A percentile compares a stretch with the other conserved stretches of the same genome.
phyloP scores from a whole-genome alignment of 1,284 basidiomycete species.

The Apiotrichum laibachii region DNA sequence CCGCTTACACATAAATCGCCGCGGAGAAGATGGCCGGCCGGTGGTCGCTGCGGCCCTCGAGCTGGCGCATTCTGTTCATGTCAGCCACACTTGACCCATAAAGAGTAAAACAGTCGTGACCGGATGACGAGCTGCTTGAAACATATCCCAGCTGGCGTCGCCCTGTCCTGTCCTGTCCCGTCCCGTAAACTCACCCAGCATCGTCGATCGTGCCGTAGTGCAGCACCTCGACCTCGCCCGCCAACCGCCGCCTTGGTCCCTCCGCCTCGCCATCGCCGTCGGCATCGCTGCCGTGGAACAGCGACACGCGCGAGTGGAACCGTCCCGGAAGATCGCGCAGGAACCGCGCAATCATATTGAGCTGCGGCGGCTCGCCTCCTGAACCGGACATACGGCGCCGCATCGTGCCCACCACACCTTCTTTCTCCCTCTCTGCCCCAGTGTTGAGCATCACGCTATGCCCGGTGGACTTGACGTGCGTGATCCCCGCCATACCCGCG shows the following conservation, averaged over 20 bases:
- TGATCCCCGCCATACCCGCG: neutral
- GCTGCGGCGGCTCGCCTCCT: neutral
- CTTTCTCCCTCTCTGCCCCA: neutral
- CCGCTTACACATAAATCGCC: constrained; percentile 42
- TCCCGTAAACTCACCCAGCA: constrained; percentile 27
- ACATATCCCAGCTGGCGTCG: too few relatives aligned
- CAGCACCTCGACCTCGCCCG: constrained; percentile 49
- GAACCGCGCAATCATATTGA: constrained; percentile 30
- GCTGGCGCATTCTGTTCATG: constrained; percentile 37
- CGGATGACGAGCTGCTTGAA: too few relatives aligned
- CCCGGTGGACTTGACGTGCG: neutral
- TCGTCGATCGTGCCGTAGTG: constrained; percentile 52
- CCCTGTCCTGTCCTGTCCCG: too few relatives aligned
- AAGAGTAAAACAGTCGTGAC: too few relatives aligned
- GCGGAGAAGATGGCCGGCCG: constrained; percentile 50
- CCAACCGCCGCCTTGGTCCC: constrained; percentile 22
- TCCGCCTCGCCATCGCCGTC: neutral
- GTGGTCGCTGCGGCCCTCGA: constrained; percentile 50
- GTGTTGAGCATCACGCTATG: neutral
- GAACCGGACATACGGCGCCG: too few relatives aligned
- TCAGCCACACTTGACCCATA: neutral
- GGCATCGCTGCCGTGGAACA: constrained; percentile 12
- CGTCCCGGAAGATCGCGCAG: constrained; percentile 37
- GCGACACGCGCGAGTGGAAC: constrained; percentile 26
- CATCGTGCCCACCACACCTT: too few relatives aligned